Evolutionary conservation across 2,329 filamentous ascomycete species (phyloP).

Genomic region (Epichloe typhina): DNA sequence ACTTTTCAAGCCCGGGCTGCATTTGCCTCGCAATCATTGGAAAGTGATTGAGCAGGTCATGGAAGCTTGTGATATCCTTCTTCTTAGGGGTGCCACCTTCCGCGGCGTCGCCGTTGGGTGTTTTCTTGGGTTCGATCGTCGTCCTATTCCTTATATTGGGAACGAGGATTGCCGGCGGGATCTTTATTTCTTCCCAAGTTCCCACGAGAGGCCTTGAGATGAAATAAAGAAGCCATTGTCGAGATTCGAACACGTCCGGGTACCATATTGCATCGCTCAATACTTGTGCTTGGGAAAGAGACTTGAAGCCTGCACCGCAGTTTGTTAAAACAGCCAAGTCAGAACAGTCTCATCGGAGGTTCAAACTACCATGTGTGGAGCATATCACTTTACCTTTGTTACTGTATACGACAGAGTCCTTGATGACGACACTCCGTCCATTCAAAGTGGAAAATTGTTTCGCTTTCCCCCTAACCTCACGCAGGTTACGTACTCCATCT

Average conservation of each 20-base stretch:
- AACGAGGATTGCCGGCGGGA: constrained; percentile 50
- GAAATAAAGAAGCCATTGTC: constrained; percentile 94
- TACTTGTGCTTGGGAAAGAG: constrained; percentile 76
- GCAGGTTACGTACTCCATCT: constrained; percentile 48
- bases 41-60: constrained; percentile 79
- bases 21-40: constrained; percentile 94
- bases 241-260: constrained; percentile 73
- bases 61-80: constrained; percentile 84
- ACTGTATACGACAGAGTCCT: constrained; percentile 84
- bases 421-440: constrained; percentile 83
- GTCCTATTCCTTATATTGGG: constrained; percentile 28
- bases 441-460: constrained; percentile 91
- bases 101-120: constrained; percentile 24
- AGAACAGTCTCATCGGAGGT: neutral
- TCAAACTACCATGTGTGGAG: neutral
- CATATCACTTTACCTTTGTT: constrained; percentile 61
- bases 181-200: constrained; percentile 61
- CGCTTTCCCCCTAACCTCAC: constrained; percentile 86
- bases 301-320: constrained; percentile 62
- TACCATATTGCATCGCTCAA: constrained; percentile 79
- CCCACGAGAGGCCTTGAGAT: constrained; percentile 84
- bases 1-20: constrained; percentile 76
- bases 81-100: constrained; percentile 43
- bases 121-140: constrained; percentile 23
- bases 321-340: neutral